These are phyloP conservation scores for Naganishia friedmannii DNA, from an alignment of 768 basidiomycete genomes.

Conservation along the genomic window DNA sequence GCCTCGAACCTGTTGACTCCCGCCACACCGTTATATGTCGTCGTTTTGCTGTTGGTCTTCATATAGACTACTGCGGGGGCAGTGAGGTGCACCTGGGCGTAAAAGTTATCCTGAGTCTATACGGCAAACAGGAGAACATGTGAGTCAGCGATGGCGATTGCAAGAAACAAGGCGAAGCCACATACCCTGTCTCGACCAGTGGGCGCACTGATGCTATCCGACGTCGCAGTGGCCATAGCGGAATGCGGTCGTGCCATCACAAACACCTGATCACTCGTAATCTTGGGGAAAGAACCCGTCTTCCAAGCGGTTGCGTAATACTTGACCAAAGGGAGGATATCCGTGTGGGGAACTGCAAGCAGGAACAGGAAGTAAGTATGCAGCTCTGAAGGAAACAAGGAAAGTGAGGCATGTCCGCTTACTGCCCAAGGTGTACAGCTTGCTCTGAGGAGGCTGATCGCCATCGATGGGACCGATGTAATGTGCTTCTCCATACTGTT, in stretches of 20 bases:
- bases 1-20: slow-evolving; percentile 25
- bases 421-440: slow-evolving; percentile 44
- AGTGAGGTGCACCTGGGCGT: slow-evolving; percentile 20
- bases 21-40: slow-evolving; percentile 13
- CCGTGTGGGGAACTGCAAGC: slow-evolving; percentile 19
- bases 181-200: slow-evolving; percentile 26
- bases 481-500: slow-evolving; percentile 48
- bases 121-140: neutral
- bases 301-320: slow-evolving; percentile 49
- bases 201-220: slow-evolving; percentile 10
- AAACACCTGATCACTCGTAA: slow-evolving; percentile 41
- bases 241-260: slow-evolving; percentile 50
- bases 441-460: slow-evolving; percentile 44
- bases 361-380: no score
- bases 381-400: no score
- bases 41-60: slow-evolving; percentile 3
- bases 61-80: slow-evolving; percentile 19
- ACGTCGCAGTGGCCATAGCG: slow-evolving; percentile 38
- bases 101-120: slow-evolving; percentile 27
- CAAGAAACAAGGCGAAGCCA: neutral
- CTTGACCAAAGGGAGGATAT: slow-evolving; percentile 14
- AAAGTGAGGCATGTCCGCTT: neutral
- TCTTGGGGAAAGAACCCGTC: slow-evolving; percentile 46
- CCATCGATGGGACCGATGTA: slow-evolving; percentile 45
- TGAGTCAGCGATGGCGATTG: neutral